Evolutionary conservation across 2,329 filamentous ascomycete species (phyloP).

Genomic region (Cryphonectria naterciae): DNA sequence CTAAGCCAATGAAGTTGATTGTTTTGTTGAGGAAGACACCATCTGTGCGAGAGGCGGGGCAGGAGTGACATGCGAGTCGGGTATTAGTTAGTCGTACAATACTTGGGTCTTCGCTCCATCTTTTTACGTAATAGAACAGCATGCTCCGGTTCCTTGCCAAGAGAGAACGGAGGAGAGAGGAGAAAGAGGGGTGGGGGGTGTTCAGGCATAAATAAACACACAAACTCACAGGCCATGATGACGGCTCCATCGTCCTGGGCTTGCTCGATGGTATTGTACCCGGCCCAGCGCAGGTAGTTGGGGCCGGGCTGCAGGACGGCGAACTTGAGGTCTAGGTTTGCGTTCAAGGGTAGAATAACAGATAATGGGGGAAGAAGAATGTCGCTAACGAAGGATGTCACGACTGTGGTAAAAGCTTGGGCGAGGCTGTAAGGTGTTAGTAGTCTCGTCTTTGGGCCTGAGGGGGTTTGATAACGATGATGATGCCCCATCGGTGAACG

Average conservation of each 20-base stretch:
- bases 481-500: not conserved
- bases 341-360: conserved; percentile 68
- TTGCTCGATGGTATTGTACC: conserved; percentile 72
- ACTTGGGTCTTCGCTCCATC: not conserved
- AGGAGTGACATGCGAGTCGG: not conserved
- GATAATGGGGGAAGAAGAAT: conserved; percentile 72
- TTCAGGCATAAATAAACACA: conserved; percentile 1
- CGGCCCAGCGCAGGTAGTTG: conserved; percentile 52
- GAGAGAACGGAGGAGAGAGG: not conserved
- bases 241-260: conserved; percentile 73
- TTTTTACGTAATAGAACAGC: no score
- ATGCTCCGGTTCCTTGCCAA: not conserved
- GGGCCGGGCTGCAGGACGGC: conserved; percentile 64
- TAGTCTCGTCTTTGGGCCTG: not conserved
- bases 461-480: no score
- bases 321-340: conserved; percentile 77
- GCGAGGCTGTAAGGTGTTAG: conserved; percentile 57
- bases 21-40: conserved; percentile 66
- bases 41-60: not conserved
- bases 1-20: conserved; percentile 68
- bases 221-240: conserved; percentile 56
- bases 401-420: conserved; percentile 70
- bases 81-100: not conserved
- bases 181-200: conserved; percentile 1
- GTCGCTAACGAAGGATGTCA: conserved; percentile 73